phyloP scores from a whole-genome alignment of 257 asterid species.

The Ilex asprella region DNA sequence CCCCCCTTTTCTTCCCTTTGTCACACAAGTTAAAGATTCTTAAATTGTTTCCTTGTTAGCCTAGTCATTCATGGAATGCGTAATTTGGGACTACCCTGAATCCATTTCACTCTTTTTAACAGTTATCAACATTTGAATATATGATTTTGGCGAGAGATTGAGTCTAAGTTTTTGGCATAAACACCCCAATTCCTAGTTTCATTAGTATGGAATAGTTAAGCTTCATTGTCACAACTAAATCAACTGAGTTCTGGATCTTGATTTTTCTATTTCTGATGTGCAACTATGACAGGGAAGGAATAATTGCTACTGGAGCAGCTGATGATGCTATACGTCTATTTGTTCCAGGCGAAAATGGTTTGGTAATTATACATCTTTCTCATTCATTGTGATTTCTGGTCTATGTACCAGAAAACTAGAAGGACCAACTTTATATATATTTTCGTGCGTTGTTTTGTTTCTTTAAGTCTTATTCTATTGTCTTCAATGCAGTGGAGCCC shows the following conservation, averaged over 20 bases:
- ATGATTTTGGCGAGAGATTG: no score
- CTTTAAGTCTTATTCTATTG: no score
- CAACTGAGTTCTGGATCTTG: neutral
- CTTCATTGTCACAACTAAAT: constrained; percentile 3
- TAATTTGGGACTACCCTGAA: neutral
- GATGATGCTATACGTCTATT: constrained; percentile 88
- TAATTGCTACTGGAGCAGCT: constrained; percentile 82
- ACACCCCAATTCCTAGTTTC: neutral
- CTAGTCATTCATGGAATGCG: neutral
- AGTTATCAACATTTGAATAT: neutral
- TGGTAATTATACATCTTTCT: constrained; percentile 33
- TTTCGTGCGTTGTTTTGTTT: no score
- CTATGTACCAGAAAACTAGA: neutral
- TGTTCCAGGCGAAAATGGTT: constrained; percentile 49
- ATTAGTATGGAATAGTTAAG: neutral
- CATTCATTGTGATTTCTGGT: constrained; percentile 6
- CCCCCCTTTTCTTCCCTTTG: constrained; percentile 6
- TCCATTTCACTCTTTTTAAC: neutral
- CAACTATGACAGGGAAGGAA: constrained; percentile 61
- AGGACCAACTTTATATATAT: no score
- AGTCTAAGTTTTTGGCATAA: neutral
- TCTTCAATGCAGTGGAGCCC: no score
- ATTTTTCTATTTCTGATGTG: neutral
- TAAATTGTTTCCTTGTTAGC: neutral
- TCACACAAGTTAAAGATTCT: neutral